Evolutionary conservation across 139 green algal genomes (phyloP), one percentile per base, ranked within the genome.

Genomic region (Trebouxia sp.): DNA sequence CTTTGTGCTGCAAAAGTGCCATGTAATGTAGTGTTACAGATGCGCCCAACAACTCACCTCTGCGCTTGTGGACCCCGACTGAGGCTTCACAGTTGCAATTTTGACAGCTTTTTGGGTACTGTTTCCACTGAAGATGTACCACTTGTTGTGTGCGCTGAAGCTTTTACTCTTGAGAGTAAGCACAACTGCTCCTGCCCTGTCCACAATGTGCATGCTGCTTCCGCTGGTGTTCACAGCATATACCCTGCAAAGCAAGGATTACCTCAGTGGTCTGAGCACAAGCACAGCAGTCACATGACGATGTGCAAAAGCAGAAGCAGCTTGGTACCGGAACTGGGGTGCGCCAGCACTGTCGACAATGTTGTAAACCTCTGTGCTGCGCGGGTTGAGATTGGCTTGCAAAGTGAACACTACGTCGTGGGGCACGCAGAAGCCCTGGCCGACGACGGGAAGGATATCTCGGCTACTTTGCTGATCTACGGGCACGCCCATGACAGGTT

Each of bases 121-220:
- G 32, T 43, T 72, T 22, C 62, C 62, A 45, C 14, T 30, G 62
- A 28, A 72, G 12, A 72, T 72, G 32, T 72, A 72, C 62, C 62
- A 72, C 43, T 72, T 72, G 35, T 72, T 72, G 62, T 72, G 62
- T 28, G 62, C 62, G 28, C 62, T 72, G 35, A 72, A 72, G 12
- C 20, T 30, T 35, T 72, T 72, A 35, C 62, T 72, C 32, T 45
- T 72, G 11, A 72, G 35, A 1, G 62, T 43, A 32, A 72, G 11
- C 5, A 72, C 26, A 41, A 72, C 62, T 30, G 11, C 9, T 0
- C 62, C 62, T 43, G n/a, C 8, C 28, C 62, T 42, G 32, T 72
- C 62, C 12, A 72, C 62, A 72, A 72, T 72, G 32, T 72, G 62
- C 62, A 72, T 45, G 8, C 15, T 72, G 32, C 62, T 72, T 22